Conservation (phyloP, 768 basidiomycete species). For the Wakefieldia striispora region DNA sequence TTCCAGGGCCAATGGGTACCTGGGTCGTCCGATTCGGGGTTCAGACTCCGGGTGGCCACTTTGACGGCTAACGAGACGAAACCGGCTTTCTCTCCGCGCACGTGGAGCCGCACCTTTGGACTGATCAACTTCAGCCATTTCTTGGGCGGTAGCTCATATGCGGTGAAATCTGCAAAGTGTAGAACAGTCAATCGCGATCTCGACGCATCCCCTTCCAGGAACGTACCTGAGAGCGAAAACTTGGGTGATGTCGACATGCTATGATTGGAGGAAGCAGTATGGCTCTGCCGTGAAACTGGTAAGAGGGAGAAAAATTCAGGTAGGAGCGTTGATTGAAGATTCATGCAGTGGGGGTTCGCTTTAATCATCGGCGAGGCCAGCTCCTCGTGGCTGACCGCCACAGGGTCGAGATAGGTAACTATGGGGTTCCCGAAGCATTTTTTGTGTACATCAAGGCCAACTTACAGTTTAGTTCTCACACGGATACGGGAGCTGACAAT, state of each 20-base stretch:
- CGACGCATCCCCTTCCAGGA: not conserved
- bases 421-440: not conserved
- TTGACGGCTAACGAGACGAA: slow-evolving; percentile 17
- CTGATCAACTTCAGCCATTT: slow-evolving; percentile 17
- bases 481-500: not conserved
- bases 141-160: slow-evolving; percentile 20
- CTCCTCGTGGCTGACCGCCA: too few relatives aligned
- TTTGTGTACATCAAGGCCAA: not conserved
- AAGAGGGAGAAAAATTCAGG: too few relatives aligned
- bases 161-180: slow-evolving; percentile 20
- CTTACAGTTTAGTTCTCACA: not conserved
- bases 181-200: not conserved
- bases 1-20: slow-evolving; percentile 16
- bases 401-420: too few relatives aligned
- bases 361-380: too few relatives aligned
- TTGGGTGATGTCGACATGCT: slow-evolving; percentile 12
- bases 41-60: not conserved
- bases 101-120: slow-evolving; percentile 24
- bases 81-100: slow-evolving; percentile 3
- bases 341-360: too few relatives aligned
- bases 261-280: not conserved
- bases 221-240: slow-evolving; percentile 20
- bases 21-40: not conserved
- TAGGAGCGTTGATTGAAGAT: too few relatives aligned
- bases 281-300: too few relatives aligned